Evolutionary conservation across 345 rosid genomes (phyloP).

Genomic region (Camelina sativa): DNA sequence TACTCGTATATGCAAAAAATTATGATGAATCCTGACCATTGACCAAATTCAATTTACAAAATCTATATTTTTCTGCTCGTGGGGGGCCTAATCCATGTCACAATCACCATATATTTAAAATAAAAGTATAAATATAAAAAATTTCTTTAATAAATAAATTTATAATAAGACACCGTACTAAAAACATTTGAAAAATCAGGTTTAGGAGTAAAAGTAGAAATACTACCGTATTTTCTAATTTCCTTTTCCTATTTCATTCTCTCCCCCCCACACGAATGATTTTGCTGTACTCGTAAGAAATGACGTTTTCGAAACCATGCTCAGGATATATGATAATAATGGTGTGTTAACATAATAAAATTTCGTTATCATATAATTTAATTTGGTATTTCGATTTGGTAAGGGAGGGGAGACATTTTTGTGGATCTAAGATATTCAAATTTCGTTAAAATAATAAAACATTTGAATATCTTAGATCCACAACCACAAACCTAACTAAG

Average conservation of each 20-base stretch:
- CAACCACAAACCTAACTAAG: too few relatives aligned
- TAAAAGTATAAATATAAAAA: too few relatives aligned
- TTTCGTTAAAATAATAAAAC: too few relatives aligned
- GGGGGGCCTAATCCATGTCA: constrained; percentile 34
- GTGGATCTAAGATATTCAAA: too few relatives aligned
- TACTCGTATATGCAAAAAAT: not conserved
- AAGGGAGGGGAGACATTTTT: too few relatives aligned
- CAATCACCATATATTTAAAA: not conserved
- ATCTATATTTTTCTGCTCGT: constrained; percentile 15
- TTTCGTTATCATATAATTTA: not conserved
- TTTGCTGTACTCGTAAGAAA: not conserved
- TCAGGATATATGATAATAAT: not conserved
- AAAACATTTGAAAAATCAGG: not conserved
- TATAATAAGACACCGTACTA: too few relatives aligned
- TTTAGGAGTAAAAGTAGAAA: not conserved
- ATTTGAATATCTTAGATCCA: too few relatives aligned
- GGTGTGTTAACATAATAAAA: not conserved
- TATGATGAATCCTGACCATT: constrained; percentile 39
- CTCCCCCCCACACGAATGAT: not conserved
- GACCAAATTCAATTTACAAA: constrained; percentile 36
- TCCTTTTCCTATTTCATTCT: too few relatives aligned
- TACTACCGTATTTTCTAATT: not conserved
- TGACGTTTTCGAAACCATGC: not conserved
- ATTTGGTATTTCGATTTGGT: too few relatives aligned
- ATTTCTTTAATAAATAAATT: too few relatives aligned